phyloP scores from a whole-genome alignment of 78 protist genomes.

The Emiliania huxleyi region DNA sequence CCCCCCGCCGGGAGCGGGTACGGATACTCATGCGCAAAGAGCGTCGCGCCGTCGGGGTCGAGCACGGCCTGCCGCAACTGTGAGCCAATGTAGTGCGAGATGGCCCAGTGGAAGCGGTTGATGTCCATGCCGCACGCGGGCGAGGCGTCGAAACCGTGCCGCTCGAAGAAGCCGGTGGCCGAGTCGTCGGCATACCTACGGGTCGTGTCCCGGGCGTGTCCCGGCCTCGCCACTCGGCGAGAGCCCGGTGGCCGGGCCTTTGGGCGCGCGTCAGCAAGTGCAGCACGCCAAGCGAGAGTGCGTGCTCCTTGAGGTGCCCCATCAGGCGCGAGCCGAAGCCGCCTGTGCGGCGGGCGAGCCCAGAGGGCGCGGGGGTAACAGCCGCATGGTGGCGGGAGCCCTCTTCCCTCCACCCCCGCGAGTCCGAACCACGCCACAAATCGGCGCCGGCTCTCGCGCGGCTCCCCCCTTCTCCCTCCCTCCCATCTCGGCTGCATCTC shows the following conservation, averaged over 20 bases:
- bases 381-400: no score
- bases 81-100: background rate
- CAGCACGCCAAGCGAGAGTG: background rate
- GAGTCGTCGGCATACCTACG: conserved; percentile 18
- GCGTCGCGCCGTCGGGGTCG: background rate
- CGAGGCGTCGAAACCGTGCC: background rate
- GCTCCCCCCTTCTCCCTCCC: no score
- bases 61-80: conserved; percentile 6
- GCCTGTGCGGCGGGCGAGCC: no score
- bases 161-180: background rate
- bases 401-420: no score
- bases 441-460: no score
- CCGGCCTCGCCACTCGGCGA: no score
- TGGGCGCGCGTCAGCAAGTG: conserved; percentile 29
- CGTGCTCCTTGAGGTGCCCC: background rate
- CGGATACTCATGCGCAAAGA: background rate
- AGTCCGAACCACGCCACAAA: no score
- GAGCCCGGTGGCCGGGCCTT: no score
- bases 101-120: conserved; percentile 22
- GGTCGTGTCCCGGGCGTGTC: no score
- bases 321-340: background rate
- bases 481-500: no score
- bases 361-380: no score
- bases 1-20: background rate
- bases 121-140: background rate